Percentiles rank a stretch among this genome's conserved stretches.
phyloP scores from a whole-genome alignment of 306 rosid species.

The Dryas alaskensis region DNA sequence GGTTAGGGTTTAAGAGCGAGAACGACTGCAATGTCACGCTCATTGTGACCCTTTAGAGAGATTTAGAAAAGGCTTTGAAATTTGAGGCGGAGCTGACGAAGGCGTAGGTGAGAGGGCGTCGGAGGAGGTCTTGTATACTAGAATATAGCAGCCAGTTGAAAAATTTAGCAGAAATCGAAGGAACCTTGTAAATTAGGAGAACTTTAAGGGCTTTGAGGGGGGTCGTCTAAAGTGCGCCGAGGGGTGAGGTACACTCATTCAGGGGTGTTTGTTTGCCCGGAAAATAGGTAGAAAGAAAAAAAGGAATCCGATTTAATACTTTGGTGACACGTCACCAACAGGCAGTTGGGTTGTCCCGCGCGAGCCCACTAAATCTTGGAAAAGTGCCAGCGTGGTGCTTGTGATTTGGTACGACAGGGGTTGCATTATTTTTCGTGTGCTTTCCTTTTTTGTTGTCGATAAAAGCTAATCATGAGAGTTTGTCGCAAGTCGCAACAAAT shows the following conservation, averaged over 20 bases:
- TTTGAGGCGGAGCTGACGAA: conserved; percentile 17
- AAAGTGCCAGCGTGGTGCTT: not conserved
- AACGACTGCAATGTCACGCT: conserved; percentile 52
- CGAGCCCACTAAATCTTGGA: conserved; percentile 17
- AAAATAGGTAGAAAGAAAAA: not conserved
- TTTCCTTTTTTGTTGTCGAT: too few species aligned
- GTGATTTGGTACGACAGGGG: not conserved
- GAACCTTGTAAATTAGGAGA: not conserved
- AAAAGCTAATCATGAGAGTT: not conserved
- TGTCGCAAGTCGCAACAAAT: not conserved
- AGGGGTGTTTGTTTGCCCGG: not conserved
- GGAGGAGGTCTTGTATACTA: conserved; percentile 1
- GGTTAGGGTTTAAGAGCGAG: conserved; percentile 61
- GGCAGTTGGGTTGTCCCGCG: not conserved
- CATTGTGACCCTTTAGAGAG: conserved; percentile 26
- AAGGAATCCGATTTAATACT: not conserved
- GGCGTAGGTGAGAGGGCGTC: not conserved
- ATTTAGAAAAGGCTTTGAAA: not conserved
- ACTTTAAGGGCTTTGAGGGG: not conserved
- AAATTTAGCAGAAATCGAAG: not conserved
- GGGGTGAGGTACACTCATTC: not conserved
- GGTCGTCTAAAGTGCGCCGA: not conserved
- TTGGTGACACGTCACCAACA: conserved; percentile 23
- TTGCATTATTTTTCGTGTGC: not conserved
- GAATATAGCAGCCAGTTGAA: not conserved